phyloP scores from a whole-genome alignment of 1,284 basidiomycete genomes.

The Kwoniella shivajii region DNA sequence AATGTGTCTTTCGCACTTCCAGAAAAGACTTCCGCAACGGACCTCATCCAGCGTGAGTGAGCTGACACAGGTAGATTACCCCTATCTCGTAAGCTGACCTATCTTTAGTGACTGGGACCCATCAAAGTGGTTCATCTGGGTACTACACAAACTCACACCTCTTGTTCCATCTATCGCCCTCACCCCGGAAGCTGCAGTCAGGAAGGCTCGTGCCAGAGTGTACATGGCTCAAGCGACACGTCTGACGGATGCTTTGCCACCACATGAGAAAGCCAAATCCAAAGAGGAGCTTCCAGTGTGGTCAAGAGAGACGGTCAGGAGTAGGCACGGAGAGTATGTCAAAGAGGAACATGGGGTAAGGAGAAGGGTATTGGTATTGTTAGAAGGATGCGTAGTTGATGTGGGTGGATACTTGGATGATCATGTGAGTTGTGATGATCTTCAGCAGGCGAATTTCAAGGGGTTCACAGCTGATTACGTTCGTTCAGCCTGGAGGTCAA shows the following conservation, averaged over 20 bases:
- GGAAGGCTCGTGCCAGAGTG: conserved; percentile 63
- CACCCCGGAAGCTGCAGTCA: conserved; percentile 64
- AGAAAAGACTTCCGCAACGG: conserved; percentile 57
- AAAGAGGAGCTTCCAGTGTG: conserved; percentile 39
- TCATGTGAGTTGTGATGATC: conserved; percentile 65
- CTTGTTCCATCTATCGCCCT: conserved; percentile 58
- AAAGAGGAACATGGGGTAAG: conserved; percentile 56
- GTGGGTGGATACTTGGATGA: conserved; percentile 65
- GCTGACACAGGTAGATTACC: background rate
- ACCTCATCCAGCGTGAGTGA: conserved; percentile 38
- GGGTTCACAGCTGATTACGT: conserved; percentile 5
- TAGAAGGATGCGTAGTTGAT: conserved; percentile 68
- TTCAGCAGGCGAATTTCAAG: background rate
- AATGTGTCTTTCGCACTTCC: background rate
- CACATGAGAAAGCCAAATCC: conserved; percentile 18
- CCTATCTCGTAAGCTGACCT: background rate
- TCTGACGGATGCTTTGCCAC: conserved; percentile 27
- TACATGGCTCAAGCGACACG: conserved; percentile 54
- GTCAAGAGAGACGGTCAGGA: conserved; percentile 27
- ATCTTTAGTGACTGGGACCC: conserved; percentile 70
- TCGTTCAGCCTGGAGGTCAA: conserved; percentile 27
- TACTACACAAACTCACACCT: conserved; percentile 62
- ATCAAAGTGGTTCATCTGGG: conserved; percentile 73
- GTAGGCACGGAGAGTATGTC: conserved; percentile 53
- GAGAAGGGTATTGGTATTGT: conserved; percentile 56